Base-by-base conservation (phyloP, 176 grass and related monocot genomes). In the Rhynchospora tenuis region DNA sequence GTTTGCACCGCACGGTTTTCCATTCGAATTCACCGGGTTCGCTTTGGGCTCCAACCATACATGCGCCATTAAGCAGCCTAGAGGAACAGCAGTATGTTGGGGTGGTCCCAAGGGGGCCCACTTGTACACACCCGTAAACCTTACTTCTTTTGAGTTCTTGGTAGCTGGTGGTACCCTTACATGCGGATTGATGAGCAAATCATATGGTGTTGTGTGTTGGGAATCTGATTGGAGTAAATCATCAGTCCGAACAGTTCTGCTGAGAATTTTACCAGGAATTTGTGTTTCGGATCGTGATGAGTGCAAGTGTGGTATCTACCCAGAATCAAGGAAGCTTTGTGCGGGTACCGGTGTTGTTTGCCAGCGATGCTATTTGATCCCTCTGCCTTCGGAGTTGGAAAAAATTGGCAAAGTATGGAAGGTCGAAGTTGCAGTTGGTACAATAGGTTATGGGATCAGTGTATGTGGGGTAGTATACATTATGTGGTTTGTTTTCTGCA, bases 71-170 rank as follows among this genome's bases (percentile, higher is more conserved):
- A 26, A 33, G 20, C 80, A 64, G 14, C 56, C 80, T 3, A 88
- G 89, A 80, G 68, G 60, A 70, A 93, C 88, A 1, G 91, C 88
- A 6, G 75, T 85, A 23, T 98, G 96, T 85, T 98, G 96, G 96
- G 92, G 9, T 50, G 89, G 92, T 73, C 81, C 44, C 0, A 90
- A 67, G 0, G 52, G 59, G 64, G 47, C 44, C 0, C 57, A 65
- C 14, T 3, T 57, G 1, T 89, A 78, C 88, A 31, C 3, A 6
- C 93, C 91, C 3, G 82, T 84, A 0, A 6, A 19, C 2, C 76
- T n/a, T 11, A 92, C 86, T 2, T 9, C 0, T 3, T 91, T 98
- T 86, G 75, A 48, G 86, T 69, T 90, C 84, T 84, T 98, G 86
- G 93, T 90, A 52, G 93, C 96, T 0, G 92, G 77, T 3, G 96